Percentiles rank a stretch among this genome's conserved stretches.
Evolutionary conservation across 2,329 filamentous ascomycete genomes (phyloP).

Genomic region (Lachnellula cervina): DNA sequence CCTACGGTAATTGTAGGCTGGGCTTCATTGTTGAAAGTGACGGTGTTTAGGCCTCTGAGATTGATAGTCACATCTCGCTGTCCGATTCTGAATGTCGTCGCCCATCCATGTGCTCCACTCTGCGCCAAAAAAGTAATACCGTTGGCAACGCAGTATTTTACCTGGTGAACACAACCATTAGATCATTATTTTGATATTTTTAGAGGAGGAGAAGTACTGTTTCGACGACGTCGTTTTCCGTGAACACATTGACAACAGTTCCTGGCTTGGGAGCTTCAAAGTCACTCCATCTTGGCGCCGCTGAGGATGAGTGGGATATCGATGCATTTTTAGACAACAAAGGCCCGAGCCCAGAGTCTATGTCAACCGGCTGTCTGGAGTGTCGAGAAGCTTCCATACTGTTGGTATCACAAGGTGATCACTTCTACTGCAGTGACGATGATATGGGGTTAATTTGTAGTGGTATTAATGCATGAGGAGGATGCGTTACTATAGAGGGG

Average conservation of each 20-base stretch:
- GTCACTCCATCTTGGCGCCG: constrained; percentile 1
- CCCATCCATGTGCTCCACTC: constrained; percentile 1
- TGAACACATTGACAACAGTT: neutral
- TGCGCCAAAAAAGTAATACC: neutral
- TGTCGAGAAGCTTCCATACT: neutral
- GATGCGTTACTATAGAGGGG: no score
- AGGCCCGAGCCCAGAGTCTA: neutral
- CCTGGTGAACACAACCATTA: neutral
- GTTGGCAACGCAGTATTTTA: neutral
- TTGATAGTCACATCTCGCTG: neutral
- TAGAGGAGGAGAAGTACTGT: neutral
- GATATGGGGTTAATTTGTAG: no score
- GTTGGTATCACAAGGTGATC: no score
- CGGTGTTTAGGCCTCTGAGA: neutral
- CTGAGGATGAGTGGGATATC: neutral
- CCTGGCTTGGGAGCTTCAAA: neutral
- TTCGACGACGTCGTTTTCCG: neutral
- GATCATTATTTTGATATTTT: neutral
- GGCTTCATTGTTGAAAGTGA: neutral
- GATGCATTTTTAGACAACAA: neutral
- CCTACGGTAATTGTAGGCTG: neutral
- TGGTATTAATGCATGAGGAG: no score
- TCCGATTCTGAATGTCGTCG: neutral
- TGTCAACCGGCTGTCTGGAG: neutral
- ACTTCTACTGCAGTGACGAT: no score